Conservation (phyloP, 768 basidiomycete genomes). For the Russula virescens region DNA sequence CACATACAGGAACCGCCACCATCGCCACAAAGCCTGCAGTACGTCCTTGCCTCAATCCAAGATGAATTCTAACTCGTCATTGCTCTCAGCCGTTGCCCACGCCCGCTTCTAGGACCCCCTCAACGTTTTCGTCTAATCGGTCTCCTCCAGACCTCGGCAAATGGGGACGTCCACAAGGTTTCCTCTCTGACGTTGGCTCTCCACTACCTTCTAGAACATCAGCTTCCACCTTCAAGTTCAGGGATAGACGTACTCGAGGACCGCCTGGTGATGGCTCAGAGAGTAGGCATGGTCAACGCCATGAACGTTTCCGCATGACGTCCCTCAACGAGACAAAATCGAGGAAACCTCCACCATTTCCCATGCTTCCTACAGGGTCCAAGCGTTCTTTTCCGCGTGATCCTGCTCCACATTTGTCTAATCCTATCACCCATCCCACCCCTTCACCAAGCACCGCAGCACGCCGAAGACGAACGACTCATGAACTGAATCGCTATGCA, state of each 20-base stretch:
- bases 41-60: conserved; percentile 1
- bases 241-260: conserved; percentile 1
- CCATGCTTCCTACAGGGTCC: not conserved
- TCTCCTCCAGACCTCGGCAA: conserved; percentile 13
- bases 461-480: not conserved
- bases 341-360: conserved; percentile 11
- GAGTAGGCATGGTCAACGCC: not conserved
- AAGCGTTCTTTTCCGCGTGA: conserved; percentile 6
- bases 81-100: conserved; percentile 7
- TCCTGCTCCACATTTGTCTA: not conserved
- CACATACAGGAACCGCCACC: conserved; percentile 1
- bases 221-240: not conserved
- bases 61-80: not conserved
- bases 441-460: not conserved
- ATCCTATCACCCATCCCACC: not conserved
- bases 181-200: not conserved
- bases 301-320: not conserved
- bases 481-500: not conserved
- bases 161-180: conserved; percentile 16
- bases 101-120: conserved; percentile 4
- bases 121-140: conserved; percentile 1
- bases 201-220: not conserved
- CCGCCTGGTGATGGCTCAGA: not conserved
- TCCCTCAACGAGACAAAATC: conserved; percentile 1
- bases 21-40: conserved; percentile 21